Conservation (phyloP, 192 early-diverging fungal species). For the Entomortierella lignicola region DNA sequence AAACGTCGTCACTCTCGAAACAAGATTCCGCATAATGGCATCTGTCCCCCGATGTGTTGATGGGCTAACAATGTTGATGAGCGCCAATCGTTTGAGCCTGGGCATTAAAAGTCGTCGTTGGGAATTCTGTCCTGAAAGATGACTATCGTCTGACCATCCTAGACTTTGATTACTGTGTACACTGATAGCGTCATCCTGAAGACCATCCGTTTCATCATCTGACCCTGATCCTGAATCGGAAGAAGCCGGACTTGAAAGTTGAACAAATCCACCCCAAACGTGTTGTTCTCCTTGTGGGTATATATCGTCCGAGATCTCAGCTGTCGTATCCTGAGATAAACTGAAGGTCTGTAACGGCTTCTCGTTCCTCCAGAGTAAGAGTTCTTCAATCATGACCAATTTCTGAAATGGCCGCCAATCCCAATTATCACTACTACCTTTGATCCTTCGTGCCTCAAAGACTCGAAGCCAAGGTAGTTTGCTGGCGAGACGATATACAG, state of each 20-base stretch:
- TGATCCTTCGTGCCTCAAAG: slow-evolving; percentile 38
- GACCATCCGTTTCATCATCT: slow-evolving; percentile 4
- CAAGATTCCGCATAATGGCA: slow-evolving; percentile 13
- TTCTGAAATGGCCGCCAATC: slow-evolving; percentile 38
- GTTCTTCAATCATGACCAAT: slow-evolving; percentile 12
- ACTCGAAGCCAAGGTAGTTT: slow-evolving; percentile 27
- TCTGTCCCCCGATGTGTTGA: slow-evolving; percentile 27
- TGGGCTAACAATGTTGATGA: slow-evolving; percentile 40
- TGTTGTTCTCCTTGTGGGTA: slow-evolving; percentile 25
- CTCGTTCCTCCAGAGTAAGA: slow-evolving; percentile 40
- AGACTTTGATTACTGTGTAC: slow-evolving; percentile 12
- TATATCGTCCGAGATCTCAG: slow-evolving; percentile 26
- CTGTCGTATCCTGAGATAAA: slow-evolving; percentile 6
- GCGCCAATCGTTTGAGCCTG: slow-evolving; percentile 11
- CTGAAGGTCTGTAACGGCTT: slow-evolving; percentile 28
- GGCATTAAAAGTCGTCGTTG: slow-evolving; percentile 9
- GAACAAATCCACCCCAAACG: slow-evolving; percentile 25
- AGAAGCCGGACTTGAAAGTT: slow-evolving; percentile 9
- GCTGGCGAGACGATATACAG: slow-evolving; percentile 30
- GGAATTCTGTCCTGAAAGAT: not conserved
- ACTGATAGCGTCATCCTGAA: not conserved
- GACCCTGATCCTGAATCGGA: slow-evolving; percentile 1
- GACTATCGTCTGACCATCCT: slow-evolving; percentile 4
- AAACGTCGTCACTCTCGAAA: slow-evolving; percentile 17
- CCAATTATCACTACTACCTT: slow-evolving; percentile 30